A percentile compares a stretch with the other conserved stretches of the same genome.
Conservation (phyloP, 257 asterid species). For the Capsicum chinense region DNA sequence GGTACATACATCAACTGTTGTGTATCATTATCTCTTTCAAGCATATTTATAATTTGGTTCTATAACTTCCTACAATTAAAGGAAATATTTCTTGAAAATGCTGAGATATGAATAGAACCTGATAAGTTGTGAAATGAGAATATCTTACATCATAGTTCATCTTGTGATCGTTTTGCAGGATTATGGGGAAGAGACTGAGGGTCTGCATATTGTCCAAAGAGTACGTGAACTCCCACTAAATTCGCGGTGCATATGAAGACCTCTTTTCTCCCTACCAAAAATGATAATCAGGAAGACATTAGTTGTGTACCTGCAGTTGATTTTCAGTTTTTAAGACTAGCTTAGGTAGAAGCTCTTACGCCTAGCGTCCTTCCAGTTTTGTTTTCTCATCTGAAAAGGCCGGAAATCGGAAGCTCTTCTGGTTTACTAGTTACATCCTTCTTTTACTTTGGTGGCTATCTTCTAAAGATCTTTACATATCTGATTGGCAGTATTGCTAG, state of each 20-base stretch:
- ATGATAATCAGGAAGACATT: neutral
- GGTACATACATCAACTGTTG: no score
- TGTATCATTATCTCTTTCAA: no score
- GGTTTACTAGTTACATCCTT: neutral
- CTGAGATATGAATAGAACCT: no score
- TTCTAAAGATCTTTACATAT: neutral
- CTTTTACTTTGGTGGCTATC: neutral
- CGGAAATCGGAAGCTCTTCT: neutral
- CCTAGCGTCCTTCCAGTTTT: neutral
- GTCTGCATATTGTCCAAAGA: conserved; percentile 78
- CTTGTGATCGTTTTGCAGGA: no score
- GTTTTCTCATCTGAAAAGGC: neutral
- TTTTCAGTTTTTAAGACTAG: conserved; percentile 22
- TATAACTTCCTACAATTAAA: no score
- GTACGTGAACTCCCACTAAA: conserved; percentile 61
- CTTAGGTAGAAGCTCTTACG: neutral
- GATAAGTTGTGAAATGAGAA: no score
- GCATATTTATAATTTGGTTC: no score
- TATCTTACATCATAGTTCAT: no score
- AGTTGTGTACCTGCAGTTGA: neutral
- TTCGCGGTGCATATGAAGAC: neutral
- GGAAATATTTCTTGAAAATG: no score
- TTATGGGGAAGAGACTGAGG: conserved; percentile 75
- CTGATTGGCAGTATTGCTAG: neutral
- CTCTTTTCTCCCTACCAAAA: neutral